Evolutionary conservation across 2,329 filamentous ascomycete species (phyloP).

Genomic region (Ophiostoma ulmi): DNA sequence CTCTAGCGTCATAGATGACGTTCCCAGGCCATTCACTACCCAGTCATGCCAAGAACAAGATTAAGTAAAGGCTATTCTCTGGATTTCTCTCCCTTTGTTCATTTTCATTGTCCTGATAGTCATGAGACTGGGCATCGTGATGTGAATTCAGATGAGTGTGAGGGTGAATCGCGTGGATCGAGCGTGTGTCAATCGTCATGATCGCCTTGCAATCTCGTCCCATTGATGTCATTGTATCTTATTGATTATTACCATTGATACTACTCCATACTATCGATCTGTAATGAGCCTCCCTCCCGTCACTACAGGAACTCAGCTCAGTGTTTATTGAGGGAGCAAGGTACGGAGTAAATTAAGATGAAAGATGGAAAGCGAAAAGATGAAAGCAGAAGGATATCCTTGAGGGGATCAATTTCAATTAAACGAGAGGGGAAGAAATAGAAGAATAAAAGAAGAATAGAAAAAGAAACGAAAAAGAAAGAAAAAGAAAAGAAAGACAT

Average conservation of each 20-base stretch:
- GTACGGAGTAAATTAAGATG: background rate
- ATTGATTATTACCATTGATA: background rate
- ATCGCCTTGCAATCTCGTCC: background rate
- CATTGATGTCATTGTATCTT: background rate
- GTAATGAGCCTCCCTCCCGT: conserved; percentile 15
- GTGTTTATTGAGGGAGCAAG: background rate
- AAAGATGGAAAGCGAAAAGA: background rate
- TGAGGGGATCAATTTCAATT: background rate
- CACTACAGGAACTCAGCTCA: conserved; percentile 22
- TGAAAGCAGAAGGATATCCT: background rate
- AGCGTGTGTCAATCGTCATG: background rate
- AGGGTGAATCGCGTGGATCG: background rate
- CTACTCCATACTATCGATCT: background rate
- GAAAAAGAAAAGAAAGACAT: background rate
- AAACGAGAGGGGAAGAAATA: background rate
- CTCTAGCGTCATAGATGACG: conserved; percentile 9
- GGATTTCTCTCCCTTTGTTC: background rate
- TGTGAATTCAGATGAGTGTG: background rate
- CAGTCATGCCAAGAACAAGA: background rate
- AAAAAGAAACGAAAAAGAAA: background rate
- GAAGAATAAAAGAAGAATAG: background rate
- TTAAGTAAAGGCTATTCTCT: background rate
- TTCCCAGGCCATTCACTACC: background rate
- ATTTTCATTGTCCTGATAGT: background rate
- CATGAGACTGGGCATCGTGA: background rate